These are phyloP conservation scores for Cydonia oblonga DNA, from an alignment of 331 rosid species.

Conservation along the genomic window DNA sequence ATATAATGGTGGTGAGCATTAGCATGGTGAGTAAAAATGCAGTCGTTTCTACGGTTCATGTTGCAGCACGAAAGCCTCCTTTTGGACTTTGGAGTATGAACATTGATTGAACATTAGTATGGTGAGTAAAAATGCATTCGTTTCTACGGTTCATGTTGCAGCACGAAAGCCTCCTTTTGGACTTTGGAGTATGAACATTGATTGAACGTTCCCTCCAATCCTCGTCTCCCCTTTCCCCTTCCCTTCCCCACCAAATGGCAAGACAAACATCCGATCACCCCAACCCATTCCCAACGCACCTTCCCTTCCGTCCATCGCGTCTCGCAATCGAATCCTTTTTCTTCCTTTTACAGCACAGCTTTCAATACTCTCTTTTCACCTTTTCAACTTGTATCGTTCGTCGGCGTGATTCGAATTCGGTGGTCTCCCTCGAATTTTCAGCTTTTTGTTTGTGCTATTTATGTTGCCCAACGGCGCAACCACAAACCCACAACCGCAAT, in stretches of 20 bases:
- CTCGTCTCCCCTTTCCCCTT: background rate
- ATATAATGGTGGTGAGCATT: too few relatives aligned
- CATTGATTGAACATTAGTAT: too few relatives aligned
- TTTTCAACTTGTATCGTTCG: background rate
- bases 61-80: too few relatives aligned
- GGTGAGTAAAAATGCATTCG: too few relatives aligned
- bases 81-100: background rate
- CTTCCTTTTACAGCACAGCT: background rate
- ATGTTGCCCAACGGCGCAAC: background rate
- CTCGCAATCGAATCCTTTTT: background rate
- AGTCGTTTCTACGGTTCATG: too few relatives aligned
- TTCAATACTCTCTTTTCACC: conserved; percentile 1
- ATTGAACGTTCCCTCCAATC: conserved; percentile 3
- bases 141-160: too few relatives aligned
- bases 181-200: conserved; percentile 4
- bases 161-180: background rate
- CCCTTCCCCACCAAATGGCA: too few relatives aligned
- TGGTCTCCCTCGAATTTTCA: conserved; percentile 14
- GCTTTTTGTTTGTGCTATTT: background rate
- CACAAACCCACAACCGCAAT: background rate
- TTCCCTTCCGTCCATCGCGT: background rate
- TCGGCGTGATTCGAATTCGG: conserved; percentile 16
- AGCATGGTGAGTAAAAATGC: too few relatives aligned
- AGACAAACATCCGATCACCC: background rate
- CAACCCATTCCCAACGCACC: background rate